phyloP scores from a whole-genome alignment of 169 alveolate species.

The Besnoitia besnoiti region DNA sequence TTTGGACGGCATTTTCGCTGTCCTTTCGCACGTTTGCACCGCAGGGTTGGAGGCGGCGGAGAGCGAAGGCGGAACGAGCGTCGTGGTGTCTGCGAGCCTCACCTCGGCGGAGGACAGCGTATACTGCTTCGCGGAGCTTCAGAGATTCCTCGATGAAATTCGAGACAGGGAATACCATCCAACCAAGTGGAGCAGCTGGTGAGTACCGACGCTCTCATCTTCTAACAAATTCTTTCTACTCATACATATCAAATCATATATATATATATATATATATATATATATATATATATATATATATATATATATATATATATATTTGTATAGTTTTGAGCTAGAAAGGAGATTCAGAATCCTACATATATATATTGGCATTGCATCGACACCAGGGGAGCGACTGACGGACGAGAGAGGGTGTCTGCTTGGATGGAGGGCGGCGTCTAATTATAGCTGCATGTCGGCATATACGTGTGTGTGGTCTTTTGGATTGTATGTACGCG shows the following conservation, averaged over 20 bases:
- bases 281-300: not conserved
- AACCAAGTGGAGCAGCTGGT: slow-evolving; percentile 51
- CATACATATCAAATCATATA: not conserved
- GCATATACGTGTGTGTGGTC: not conserved
- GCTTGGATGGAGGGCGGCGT: too few species aligned
- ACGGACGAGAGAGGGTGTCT: too few species aligned
- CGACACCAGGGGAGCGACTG: too few species aligned
- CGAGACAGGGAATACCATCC: slow-evolving; percentile 24
- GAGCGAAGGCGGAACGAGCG: slow-evolving; percentile 8
- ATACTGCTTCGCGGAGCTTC: not conserved
- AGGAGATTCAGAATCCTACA: too few species aligned
- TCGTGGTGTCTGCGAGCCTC: not conserved
- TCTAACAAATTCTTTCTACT: not conserved
- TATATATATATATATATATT: not conserved
- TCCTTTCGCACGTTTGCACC: too few species aligned
- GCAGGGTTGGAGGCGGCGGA: slow-evolving; percentile 7
- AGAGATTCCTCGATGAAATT: not conserved
- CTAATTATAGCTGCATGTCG: not conserved
- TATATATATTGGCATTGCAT: too few species aligned
- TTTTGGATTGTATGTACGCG: not conserved
- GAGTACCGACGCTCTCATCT: not conserved
- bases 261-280: not conserved
- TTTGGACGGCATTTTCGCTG: too few species aligned
- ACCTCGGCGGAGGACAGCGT: not conserved
- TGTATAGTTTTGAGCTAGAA: too few species aligned